A percentile compares a stretch with the other conserved stretches of the same genome.
phyloP scores from a whole-genome alignment of 192 early-diverging fungal species.

The Thamnidium elegans region DNA sequence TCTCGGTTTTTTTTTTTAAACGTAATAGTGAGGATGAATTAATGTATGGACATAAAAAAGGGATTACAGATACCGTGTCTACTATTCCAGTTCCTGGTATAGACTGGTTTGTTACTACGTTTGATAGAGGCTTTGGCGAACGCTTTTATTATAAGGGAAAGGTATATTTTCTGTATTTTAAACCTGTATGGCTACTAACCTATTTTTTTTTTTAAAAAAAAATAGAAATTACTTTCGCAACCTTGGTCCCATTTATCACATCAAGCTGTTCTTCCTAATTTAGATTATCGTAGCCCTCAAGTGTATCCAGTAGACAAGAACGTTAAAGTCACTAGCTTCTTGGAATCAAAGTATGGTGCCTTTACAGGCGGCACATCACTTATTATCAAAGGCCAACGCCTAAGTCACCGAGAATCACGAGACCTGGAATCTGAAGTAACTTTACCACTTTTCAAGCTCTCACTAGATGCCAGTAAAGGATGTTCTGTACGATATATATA shows the following conservation, averaged over 20 bases:
- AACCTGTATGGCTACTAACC: neutral
- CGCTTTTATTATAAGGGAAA: conserved; percentile 42
- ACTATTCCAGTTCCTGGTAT: conserved; percentile 35
- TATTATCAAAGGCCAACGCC: neutral
- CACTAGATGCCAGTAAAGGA: neutral
- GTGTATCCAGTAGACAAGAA: neutral
- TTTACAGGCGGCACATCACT: conserved; percentile 7
- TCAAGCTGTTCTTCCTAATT: conserved; percentile 42
- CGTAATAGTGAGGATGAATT: conserved; percentile 15
- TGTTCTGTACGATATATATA: neutral
- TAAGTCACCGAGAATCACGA: conserved; percentile 3
- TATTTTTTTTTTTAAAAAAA: neutral
- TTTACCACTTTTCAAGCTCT: conserved; percentile 2
- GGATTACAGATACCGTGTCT: conserved; percentile 43
- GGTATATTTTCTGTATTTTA: conserved; percentile 15
- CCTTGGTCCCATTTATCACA: conserved; percentile 53
- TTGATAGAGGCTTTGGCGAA: conserved; percentile 52
- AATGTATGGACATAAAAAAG: conserved; percentile 18
- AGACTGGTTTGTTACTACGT: conserved; percentile 49
- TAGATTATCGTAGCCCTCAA: conserved; percentile 11
- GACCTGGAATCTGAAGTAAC: neutral
- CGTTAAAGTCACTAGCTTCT: neutral
- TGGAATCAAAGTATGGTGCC: neutral
- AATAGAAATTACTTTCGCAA: conserved; percentile 33
- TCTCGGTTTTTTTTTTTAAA: too few relatives aligned